Evolutionary conservation across 1,284 basidiomycete species (phyloP).

Genomic region (Prillingera fragicola): DNA sequence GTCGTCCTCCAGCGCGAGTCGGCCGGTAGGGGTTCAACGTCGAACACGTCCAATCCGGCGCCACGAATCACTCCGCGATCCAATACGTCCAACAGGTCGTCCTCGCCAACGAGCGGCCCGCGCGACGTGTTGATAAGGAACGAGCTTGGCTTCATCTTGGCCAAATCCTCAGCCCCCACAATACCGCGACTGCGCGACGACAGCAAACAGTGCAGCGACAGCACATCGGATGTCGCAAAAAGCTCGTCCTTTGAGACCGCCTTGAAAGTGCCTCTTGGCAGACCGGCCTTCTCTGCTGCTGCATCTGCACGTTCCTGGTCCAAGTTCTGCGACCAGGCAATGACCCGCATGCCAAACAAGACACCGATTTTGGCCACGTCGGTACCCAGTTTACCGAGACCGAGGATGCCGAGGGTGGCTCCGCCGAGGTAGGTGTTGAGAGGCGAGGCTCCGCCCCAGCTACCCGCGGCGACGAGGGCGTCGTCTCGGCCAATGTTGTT

Average conservation of each 20-base stretch:
- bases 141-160: slow-evolving; percentile 19
- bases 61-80: slow-evolving; percentile 29
- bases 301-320: slow-evolving; percentile 56
- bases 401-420: slow-evolving; percentile 57
- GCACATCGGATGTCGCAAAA: slow-evolving; percentile 52
- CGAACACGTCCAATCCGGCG: slow-evolving; percentile 53
- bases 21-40: slow-evolving; percentile 58
- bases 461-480: slow-evolving; percentile 27
- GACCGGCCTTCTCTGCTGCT: slow-evolving; percentile 51
- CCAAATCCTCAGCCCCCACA: slow-evolving; percentile 8
- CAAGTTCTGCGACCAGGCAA: slow-evolving; percentile 62
- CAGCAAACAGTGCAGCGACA: slow-evolving; percentile 3
- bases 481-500: slow-evolving; percentile 55
- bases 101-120: slow-evolving; percentile 23
- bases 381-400: slow-evolving; percentile 56
- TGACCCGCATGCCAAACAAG: slow-evolving; percentile 56
- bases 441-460: slow-evolving; percentile 15
- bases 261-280: slow-evolving; percentile 28
- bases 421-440: slow-evolving; percentile 37
- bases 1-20: slow-evolving; percentile 54
- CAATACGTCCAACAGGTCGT: slow-evolving; percentile 47
- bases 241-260: slow-evolving; percentile 55
- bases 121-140: slow-evolving; percentile 26
- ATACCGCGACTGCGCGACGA: neutral
- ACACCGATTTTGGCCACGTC: slow-evolving; percentile 53